phyloP scores from a whole-genome alignment of 1,284 basidiomycete species.

The Tremellales sp. region DNA sequence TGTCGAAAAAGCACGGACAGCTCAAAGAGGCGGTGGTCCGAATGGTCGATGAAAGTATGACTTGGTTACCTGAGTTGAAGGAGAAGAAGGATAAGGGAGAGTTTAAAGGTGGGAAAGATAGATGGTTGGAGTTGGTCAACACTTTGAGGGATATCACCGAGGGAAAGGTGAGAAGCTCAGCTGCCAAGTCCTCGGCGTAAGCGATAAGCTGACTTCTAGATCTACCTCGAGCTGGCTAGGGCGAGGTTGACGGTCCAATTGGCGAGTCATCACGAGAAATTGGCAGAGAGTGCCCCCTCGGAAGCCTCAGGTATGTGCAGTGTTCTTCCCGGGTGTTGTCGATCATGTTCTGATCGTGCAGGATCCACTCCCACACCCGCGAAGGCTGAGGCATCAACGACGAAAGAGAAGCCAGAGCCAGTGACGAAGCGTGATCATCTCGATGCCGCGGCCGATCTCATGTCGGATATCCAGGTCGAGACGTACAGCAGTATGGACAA shows the following conservation, averaged over 20 bases:
- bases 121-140: conserved; percentile 83
- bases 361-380: conserved; percentile 8
- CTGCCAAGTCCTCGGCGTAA: neutral
- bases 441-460: conserved; percentile 77
- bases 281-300: conserved; percentile 49
- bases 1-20: conserved; percentile 97
- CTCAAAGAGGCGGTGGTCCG: conserved; percentile 83
- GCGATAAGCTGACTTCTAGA: conserved; percentile 57
- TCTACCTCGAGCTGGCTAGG: conserved; percentile 94
- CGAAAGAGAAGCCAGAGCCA: conserved; percentile 44
- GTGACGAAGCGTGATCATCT: conserved; percentile 56
- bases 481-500: conserved; percentile 99
- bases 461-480: conserved; percentile 95
- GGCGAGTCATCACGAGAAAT: conserved; percentile 73
- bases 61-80: conserved; percentile 68
- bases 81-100: conserved; percentile 42
- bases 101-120: conserved; percentile 51
- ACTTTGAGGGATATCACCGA: conserved; percentile 89
- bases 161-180: conserved; percentile 75
- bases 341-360: conserved; percentile 1
- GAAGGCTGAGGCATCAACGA: conserved; percentile 19
- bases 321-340: neutral
- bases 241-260: conserved; percentile 86
- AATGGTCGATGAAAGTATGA: conserved; percentile 81
- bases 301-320: conserved; percentile 30